A percentile compares a stretch with the other conserved stretches of the same genome.
These are phyloP conservation scores for Lumnitzera racemosa DNA, from an alignment of 345 rosid species.

Conservation along the genomic window DNA sequence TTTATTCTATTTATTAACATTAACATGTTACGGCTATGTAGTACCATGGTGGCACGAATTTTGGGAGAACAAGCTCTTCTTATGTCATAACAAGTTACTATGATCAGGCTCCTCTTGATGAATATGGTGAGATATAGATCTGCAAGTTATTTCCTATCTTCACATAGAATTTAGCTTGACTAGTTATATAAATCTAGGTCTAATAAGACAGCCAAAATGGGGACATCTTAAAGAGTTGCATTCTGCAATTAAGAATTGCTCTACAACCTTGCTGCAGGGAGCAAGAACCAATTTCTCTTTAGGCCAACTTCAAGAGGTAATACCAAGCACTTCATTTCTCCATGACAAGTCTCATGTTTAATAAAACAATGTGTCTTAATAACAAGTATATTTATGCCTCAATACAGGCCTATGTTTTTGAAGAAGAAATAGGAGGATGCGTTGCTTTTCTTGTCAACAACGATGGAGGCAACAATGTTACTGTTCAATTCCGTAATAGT, in stretches of 20 bases:
- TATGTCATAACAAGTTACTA: constrained; percentile 66
- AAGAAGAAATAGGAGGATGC: constrained; percentile 48
- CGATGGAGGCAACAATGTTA: constrained; percentile 17
- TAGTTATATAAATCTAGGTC: constrained; percentile 29
- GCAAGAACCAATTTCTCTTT: constrained; percentile 37
- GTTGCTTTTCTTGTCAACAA: constrained; percentile 76
- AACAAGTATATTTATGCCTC: neutral
- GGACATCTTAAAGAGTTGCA: constrained; percentile 82
- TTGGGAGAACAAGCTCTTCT: constrained; percentile 72
- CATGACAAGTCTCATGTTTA: neutral
- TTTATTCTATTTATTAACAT: neutral
- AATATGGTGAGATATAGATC: constrained; percentile 50
- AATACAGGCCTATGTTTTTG: constrained; percentile 63
- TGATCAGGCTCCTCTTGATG: constrained; percentile 89
- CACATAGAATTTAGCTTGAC: neutral
- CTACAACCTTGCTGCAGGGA: constrained; percentile 50
- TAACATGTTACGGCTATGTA: constrained; percentile 8
- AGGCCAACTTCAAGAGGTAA: constrained; percentile 57
- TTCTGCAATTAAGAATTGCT: constrained; percentile 43
- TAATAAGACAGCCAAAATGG: constrained; percentile 73
- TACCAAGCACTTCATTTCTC: neutral
- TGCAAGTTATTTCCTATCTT: neutral
- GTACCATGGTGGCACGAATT: constrained; percentile 98
- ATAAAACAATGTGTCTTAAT: neutral
- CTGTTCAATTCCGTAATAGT: constrained; percentile 35